These are phyloP conservation scores for Barbarea vulgaris DNA, from an alignment of 345 rosid genomes.

Conservation along the genomic window DNA sequence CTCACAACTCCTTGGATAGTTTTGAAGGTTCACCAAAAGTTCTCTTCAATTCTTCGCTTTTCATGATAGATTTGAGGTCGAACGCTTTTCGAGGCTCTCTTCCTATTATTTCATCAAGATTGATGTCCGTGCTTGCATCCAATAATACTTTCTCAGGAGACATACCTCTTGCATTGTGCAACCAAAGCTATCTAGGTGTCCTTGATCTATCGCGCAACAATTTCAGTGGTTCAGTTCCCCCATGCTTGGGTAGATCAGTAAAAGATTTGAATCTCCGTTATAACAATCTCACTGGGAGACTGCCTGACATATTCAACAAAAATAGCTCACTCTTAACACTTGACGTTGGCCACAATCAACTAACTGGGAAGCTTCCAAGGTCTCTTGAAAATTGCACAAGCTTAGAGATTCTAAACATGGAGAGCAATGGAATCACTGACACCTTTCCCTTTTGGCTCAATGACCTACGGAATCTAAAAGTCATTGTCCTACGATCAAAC, in stretches of 20 bases:
- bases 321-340: not conserved
- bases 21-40: not conserved
- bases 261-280: not conserved
- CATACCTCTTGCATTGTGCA: conserved; percentile 46
- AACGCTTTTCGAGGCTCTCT: not conserved
- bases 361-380: conserved; percentile 36
- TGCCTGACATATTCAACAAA: not conserved
- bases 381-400: conserved; percentile 39
- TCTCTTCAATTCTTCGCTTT: not conserved
- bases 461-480: conserved; percentile 25
- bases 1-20: not conserved
- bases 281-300: not conserved
- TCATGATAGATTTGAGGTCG: not conserved
- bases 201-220: conserved; percentile 49
- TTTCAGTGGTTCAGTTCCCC: conserved; percentile 41
- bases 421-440: conserved; percentile 41
- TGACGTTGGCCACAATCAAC: conserved; percentile 24
- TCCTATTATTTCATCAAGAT: not conserved
- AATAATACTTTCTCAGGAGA: conserved; percentile 38
- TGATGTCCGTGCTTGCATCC: not conserved
- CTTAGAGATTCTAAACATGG: conserved; percentile 46
- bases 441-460: conserved; percentile 47
- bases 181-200: conserved; percentile 13
- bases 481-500: conserved; percentile 47
- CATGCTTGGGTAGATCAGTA: conserved; percentile 17